Base-by-base conservation (phyloP, 2,329 filamentous ascomycete genomes). In the Diplodia seriata region DNA sequence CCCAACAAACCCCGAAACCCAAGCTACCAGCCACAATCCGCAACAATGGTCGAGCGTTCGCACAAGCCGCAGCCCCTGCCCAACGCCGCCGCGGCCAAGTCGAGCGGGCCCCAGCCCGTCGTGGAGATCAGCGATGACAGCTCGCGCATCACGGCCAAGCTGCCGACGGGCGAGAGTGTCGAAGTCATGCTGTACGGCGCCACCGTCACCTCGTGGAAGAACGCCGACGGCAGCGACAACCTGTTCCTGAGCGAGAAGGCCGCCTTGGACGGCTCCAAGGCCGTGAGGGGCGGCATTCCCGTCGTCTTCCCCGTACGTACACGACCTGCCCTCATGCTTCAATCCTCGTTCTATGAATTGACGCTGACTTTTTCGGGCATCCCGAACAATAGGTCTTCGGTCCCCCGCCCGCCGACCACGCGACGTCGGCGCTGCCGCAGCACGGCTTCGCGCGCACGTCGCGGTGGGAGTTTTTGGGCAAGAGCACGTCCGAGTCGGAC, bases 401-500 rank as follows among this genome's bases (percentile, higher is more conserved):
- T 36, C 91, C 90, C 50, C 88, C 91, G 14, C 89, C 91, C 64
- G 85, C 89, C 72, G 89, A 94, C 78, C 88, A 90, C 72, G 85
- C 91, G n/a, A 95, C 93, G 33, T 87, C 88, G 63, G 83, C 87
- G 71, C 90, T 99, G 31, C 90, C 94, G 3, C 94, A 97, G 81
- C 95, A 98, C 82, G 95, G 95, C 72, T 97, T 99, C 80, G 95
- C 94, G 49, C 92, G 95, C 73, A 94, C 87, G 76, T 91, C 90
- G 55, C 87, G 87, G 70, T 99, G 95, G 95, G 94, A 98, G 79
- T 97, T 95, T 78, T 85, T 99, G 63, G 94, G 94, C 76, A 96
- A 94, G 81, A 92, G 90, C 7, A 89, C 87, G n/a, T 87, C 86
- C 6, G 90, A 93, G 78, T 86, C 83, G 9, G 80, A 80, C 9